These are phyloP conservation scores for Citrullus amarus DNA, from an alignment of 306 rosid species.

Conservation along the genomic window DNA sequence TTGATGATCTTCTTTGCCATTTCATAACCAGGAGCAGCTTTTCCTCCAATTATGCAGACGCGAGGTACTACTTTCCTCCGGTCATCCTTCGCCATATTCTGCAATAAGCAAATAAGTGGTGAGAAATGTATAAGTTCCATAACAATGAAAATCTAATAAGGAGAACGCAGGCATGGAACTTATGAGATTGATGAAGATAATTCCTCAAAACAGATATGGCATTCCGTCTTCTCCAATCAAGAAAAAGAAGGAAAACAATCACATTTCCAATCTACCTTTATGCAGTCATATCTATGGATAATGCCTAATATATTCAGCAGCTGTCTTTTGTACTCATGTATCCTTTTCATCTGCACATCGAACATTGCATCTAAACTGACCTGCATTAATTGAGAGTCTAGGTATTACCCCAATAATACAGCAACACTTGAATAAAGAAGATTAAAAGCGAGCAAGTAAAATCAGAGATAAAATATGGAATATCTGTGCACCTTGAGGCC, in stretches of 20 bases:
- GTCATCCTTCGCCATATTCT: conserved; percentile 52
- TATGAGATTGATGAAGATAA: neutral
- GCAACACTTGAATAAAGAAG: neutral
- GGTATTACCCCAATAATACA: conserved; percentile 7
- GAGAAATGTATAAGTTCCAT: neutral
- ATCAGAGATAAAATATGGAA: neutral
- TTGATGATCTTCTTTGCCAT: conserved; percentile 61
- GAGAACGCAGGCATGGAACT: neutral
- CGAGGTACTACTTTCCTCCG: conserved; percentile 57
- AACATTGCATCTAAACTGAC: conserved; percentile 78
- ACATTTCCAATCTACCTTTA: conserved; percentile 35
- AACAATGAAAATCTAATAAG: neutral
- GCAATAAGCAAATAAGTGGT: conserved; percentile 10
- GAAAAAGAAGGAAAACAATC: neutral
- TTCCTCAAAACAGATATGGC: neutral
- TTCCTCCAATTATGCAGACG: conserved; percentile 73
- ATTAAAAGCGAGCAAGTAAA: neutral
- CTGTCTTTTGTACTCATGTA: conserved; percentile 75
- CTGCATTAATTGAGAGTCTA: conserved; percentile 26
- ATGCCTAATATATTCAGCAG: conserved; percentile 60
- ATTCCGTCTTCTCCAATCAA: neutral
- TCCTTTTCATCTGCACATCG: conserved; percentile 72
- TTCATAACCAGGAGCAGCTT: conserved; percentile 74
- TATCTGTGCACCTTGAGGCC: conserved; percentile 43
- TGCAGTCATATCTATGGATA: conserved; percentile 61